Evolutionary conservation across 225 moss, liverwort and hornwort species (phyloP).

Genomic region (Pseudoscleropodium purum): DNA sequence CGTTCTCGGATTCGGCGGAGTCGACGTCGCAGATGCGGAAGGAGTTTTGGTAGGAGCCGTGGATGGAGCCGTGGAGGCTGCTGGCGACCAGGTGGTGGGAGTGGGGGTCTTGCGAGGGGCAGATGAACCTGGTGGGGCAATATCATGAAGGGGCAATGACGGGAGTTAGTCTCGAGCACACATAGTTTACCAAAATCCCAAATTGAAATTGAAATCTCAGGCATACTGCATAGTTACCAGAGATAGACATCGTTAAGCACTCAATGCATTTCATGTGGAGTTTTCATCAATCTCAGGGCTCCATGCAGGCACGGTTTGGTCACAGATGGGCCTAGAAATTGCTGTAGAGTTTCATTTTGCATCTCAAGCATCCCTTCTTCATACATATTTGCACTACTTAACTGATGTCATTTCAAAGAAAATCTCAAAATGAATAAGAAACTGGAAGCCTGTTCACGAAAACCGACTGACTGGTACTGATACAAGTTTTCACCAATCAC

Average conservation of each 20-base stretch:
- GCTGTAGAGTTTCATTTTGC: neutral
- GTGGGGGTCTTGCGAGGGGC: slow-evolving; percentile 20
- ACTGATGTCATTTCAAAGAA: no score
- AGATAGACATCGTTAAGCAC: neutral
- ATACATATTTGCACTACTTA: no score
- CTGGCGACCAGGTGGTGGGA: slow-evolving; percentile 6
- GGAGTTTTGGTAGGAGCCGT: slow-evolving; percentile 44
- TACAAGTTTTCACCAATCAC: neutral
- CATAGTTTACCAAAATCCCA: neutral
- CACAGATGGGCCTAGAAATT: neutral
- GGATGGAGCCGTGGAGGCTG: slow-evolving; percentile 40
- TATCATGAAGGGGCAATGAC: no score
- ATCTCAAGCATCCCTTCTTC: no score
- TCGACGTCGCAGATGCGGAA: slow-evolving; percentile 51
- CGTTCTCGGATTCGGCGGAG: slow-evolving; percentile 37
- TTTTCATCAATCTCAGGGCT: neutral
- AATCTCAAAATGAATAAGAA: no score
- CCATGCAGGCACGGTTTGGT: neutral
- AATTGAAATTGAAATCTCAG: no score
- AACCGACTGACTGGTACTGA: neutral
- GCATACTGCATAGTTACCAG: neutral
- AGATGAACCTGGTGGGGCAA: slow-evolving; percentile 6
- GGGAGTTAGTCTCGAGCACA: neutral
- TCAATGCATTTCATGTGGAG: neutral
- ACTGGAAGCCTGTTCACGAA: neutral